Evolutionary conservation across 2,329 filamentous ascomycete species (phyloP), one percentile per base, ranked within the genome.

Genomic region (Tolypocladium capitatum): DNA sequence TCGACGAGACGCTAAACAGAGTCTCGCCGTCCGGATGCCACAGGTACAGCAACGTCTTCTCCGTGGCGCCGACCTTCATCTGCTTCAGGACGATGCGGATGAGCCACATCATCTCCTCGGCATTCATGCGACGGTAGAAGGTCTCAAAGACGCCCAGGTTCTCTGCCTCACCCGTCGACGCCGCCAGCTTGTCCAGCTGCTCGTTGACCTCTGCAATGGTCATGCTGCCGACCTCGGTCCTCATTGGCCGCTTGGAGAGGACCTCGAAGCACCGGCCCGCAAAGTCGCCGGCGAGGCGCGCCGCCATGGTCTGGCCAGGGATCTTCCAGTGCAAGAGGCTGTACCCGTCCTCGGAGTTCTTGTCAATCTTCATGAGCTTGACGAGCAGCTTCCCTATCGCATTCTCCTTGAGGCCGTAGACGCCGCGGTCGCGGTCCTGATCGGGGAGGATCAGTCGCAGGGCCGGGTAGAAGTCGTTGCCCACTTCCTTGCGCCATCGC

Each of bases 371-470:
- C 73, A 95, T 84, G 35, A 95, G 76, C 61, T 89, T 91, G 49
- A 96, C 86, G n/a, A 97, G 72, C 20, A 97, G 69, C 61, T 89
- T 95, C 10, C 84, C 91, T 50, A 98, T 89, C 5, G 83, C 79
- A 61, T 84, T 90, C 69, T 98, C 92, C 61, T 97, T 97, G 36
- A 98, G 72, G 1, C 91, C 88, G 59, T 97, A 98, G 71, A 95
- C 89, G 18, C 85, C 84, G 43, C 92, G 80, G 58, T 97, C 89
- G 35, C 89, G 80, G 60, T 98, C 92, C 61, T 94, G 94, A 58
- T 94, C 88, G 0, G 91, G 90, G 4, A 96, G 74, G 49, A 97
- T 95, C 43, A 98, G 76, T 20, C 92, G 82, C 64, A 98, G 77
- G 2, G 88, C 91, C 0, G 92, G 92, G 60, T 92, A 97, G 57